These are phyloP conservation scores for Termitomyces sp. DNA, from an alignment of 768 basidiomycete species.

Conservation along the genomic window DNA sequence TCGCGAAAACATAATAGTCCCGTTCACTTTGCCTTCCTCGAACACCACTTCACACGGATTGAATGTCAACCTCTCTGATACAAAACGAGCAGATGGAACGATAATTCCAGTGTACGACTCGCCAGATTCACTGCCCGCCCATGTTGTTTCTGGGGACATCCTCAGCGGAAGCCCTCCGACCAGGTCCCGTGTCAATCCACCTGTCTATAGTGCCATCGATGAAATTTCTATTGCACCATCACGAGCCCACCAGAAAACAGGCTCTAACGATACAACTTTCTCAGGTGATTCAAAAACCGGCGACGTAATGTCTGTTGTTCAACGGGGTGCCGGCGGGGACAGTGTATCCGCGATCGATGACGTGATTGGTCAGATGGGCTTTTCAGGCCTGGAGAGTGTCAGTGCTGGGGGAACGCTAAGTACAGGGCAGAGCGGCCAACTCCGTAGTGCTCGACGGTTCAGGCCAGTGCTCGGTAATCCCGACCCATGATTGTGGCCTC, in stretches of 20 bases:
- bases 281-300: conserved; percentile 20
- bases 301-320: background rate
- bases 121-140: conserved; percentile 21
- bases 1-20: conserved; percentile 28
- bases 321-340: conserved; percentile 5
- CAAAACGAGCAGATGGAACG: conserved; percentile 26
- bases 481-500: background rate
- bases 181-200: conserved; percentile 27
- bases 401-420: conserved; percentile 14
- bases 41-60: background rate
- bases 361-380: conserved; percentile 17
- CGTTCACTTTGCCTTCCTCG: conserved; percentile 22
- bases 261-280: conserved; percentile 25
- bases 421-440: conserved; percentile 15
- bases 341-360: conserved; percentile 19
- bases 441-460: conserved; percentile 1
- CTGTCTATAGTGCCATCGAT: conserved; percentile 27
- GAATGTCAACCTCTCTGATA: conserved; percentile 13
- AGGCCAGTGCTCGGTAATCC: conserved; percentile 4
- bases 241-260: conserved; percentile 19
- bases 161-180: background rate
- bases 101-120: conserved; percentile 24
- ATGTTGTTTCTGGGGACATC: conserved; percentile 11
- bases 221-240: conserved; percentile 11
- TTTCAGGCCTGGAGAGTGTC: conserved; percentile 4